A percentile compares a stretch with the other conserved stretches of the same genome.
phyloP scores from a whole-genome alignment of 768 basidiomycete genomes.

The Mrakia gelida region DNA sequence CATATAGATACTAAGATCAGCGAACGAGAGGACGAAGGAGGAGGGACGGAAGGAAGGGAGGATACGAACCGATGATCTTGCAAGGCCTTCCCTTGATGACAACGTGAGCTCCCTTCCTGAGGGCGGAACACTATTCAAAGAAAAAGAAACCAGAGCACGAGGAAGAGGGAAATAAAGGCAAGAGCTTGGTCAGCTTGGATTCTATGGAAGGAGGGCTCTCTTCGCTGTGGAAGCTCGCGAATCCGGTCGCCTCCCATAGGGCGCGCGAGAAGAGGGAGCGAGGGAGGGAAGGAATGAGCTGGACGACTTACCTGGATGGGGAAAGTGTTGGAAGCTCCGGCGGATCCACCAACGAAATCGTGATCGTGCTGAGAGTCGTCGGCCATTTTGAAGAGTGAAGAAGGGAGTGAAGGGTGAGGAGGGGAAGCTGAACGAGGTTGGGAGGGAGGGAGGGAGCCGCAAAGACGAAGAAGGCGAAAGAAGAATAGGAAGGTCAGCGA shows the following conservation, averaged over 20 bases:
- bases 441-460: neutral
- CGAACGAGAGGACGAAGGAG: neutral
- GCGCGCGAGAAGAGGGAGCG: neutral
- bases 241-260: neutral
- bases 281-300: neutral
- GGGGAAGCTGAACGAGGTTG: neutral
- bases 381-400: slow-evolving; percentile 34
- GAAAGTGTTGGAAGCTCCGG: slow-evolving; percentile 43
- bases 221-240: neutral
- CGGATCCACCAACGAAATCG: slow-evolving; percentile 66
- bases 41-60: neutral
- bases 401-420: neutral
- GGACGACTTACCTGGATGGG: slow-evolving; percentile 39
- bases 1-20: neutral
- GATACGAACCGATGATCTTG: slow-evolving; percentile 53
- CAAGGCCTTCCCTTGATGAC: slow-evolving; percentile 96
- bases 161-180: neutral
- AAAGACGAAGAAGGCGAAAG: neutral
- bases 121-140: slow-evolving; percentile 72
- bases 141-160: neutral
- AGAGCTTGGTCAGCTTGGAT: too few species aligned
- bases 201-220: too few species aligned
- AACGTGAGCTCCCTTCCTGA: slow-evolving; percentile 64
- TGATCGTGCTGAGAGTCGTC: slow-evolving; percentile 84
- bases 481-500: too few species aligned